These are phyloP conservation scores for Kluyveromyces sp. DNA, from an alignment of 1,139 yeast species.

Conservation along the genomic window DNA sequence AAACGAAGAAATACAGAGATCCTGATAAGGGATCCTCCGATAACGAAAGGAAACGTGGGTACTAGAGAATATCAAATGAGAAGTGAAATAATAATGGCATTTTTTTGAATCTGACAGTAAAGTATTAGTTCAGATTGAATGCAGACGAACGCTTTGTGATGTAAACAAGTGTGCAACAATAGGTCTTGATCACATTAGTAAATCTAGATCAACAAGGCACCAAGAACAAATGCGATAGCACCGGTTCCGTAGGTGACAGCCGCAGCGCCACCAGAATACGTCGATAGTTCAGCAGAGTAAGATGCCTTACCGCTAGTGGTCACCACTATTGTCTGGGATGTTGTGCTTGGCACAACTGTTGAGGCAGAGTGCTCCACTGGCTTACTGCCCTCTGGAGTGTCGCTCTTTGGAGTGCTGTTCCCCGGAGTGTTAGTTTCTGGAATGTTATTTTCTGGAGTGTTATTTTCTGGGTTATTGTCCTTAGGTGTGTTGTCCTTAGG, in stretches of 20 bases:
- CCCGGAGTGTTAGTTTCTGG: too few species aligned
- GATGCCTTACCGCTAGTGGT: neutral
- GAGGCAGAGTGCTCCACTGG: too few species aligned
- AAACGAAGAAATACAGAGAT: too few species aligned
- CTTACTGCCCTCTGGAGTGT: too few species aligned
- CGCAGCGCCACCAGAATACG: neutral
- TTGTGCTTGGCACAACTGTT: neutral
- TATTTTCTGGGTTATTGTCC: neutral
- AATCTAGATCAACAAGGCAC: neutral
- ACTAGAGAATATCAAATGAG: neutral
- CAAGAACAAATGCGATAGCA: neutral
- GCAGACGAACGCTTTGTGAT: neutral
- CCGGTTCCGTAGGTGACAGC: neutral
- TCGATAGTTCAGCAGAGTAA: neutral
- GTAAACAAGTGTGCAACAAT: neutral
- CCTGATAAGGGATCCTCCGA: neutral
- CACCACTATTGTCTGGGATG: neutral
- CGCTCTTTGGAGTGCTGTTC: too few species aligned
- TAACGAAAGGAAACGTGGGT: neutral
- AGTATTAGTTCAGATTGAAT: neutral
- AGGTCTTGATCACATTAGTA: neutral
- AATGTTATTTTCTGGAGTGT: neutral
- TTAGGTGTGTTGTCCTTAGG: neutral
- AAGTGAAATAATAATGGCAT: neutral
- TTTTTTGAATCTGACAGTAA: neutral